Evolutionary conservation across 306 rosid species (phyloP).

Genomic region (Dalbergia cochinchinensis): DNA sequence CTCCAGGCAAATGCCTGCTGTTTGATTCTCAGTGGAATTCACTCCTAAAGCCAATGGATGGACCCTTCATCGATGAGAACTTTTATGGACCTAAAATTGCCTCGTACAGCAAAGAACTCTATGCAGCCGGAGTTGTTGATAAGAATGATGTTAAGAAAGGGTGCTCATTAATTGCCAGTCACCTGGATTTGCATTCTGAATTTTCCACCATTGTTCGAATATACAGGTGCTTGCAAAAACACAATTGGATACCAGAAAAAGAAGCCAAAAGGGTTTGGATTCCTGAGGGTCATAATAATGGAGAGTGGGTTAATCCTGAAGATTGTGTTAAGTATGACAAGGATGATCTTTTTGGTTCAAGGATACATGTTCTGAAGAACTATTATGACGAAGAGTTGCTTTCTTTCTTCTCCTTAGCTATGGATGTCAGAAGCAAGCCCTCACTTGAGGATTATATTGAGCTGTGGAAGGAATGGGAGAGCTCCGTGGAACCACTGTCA

Average conservation of each 20-base stretch:
- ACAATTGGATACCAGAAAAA: slow-evolving; percentile 53
- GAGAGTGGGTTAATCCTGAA: slow-evolving; percentile 54
- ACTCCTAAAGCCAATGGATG: slow-evolving; percentile 56
- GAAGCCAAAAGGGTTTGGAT: slow-evolving; percentile 59
- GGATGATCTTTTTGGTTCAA: slow-evolving; percentile 58
- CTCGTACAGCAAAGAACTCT: slow-evolving; percentile 53
- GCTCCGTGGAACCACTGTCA: slow-evolving; percentile 43
- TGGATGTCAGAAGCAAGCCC: slow-evolving; percentile 53
- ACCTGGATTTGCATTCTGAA: slow-evolving; percentile 47
- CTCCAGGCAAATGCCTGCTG: slow-evolving; percentile 60
- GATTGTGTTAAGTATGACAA: slow-evolving; percentile 61
- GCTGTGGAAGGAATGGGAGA: slow-evolving; percentile 73
- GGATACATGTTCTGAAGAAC: slow-evolving; percentile 52
- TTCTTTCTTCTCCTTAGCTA: slow-evolving; percentile 53
- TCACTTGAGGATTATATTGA: slow-evolving; percentile 56
- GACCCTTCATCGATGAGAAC: slow-evolving; percentile 61
- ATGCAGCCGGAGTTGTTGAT: slow-evolving; percentile 51
- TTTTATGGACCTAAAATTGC: slow-evolving; percentile 58
- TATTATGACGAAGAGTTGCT: slow-evolving; percentile 48
- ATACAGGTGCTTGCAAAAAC: slow-evolving; percentile 53
- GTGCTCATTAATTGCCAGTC: slow-evolving; percentile 51
- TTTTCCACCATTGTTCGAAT: slow-evolving; percentile 46
- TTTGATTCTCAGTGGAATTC: slow-evolving; percentile 48
- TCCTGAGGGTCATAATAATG: slow-evolving; percentile 48
- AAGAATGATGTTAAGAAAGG: slow-evolving; percentile 51